Evolutionary conservation across 805 yeast genomes (phyloP).

Genomic region (Yamadazyma tumulicola): DNA sequence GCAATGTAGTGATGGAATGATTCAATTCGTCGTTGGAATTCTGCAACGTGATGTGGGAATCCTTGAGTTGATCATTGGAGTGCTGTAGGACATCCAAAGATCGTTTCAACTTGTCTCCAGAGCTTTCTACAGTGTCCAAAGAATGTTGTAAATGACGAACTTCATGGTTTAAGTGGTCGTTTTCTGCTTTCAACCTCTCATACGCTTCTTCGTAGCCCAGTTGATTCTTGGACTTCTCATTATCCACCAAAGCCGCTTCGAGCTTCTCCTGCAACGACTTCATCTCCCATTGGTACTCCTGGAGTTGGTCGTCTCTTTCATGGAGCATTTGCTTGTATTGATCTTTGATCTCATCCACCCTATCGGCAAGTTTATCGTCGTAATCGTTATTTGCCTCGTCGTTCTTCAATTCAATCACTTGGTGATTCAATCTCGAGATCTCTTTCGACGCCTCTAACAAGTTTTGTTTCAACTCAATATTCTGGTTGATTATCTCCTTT

Average conservation of each 20-base stretch:
- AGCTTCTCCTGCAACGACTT: not conserved
- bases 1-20: not conserved
- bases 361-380: conserved; percentile 3
- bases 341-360: conserved; percentile 9
- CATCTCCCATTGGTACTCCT: conserved; percentile 2
- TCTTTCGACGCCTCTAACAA: conserved; percentile 15
- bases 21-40: not conserved
- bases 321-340: conserved; percentile 4
- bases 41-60: not conserved
- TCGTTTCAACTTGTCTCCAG: not conserved
- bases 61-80: not conserved
- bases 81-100: not conserved
- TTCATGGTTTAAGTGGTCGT: conserved; percentile 1
- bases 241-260: not conserved
- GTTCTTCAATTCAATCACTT: conserved; percentile 1
- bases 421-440: conserved; percentile 8
- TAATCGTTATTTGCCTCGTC: not conserved
- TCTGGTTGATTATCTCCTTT: conserved; percentile 33
- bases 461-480: conserved; percentile 31
- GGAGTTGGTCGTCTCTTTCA: conserved; percentile 1
- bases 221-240: not conserved
- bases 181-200: not conserved
- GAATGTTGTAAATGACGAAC: not conserved
- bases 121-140: not conserved
- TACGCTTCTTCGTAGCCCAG: not conserved